Conservation (phyloP, 192 early-diverging fungal species). For the Oehlia diaphana region DNA sequence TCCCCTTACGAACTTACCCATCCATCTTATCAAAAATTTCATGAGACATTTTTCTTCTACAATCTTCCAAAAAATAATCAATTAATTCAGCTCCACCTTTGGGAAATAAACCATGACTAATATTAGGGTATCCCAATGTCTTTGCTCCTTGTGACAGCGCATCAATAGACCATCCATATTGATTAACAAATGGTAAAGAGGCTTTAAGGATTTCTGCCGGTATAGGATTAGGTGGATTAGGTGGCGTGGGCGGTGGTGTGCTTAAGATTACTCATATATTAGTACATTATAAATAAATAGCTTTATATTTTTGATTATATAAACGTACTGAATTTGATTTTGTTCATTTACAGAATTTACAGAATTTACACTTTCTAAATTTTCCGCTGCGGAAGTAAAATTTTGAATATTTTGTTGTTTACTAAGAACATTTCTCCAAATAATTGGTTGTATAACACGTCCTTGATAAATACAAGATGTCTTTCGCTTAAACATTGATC, state of each 20-base stretch:
- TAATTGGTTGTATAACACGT: not conserved
- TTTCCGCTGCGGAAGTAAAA: not conserved
- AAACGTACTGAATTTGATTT: not conserved
- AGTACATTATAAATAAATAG: not conserved
- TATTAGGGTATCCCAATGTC: conserved; percentile 67
- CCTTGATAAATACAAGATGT: not conserved
- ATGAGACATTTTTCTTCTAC: conserved; percentile 53
- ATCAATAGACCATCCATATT: conserved; percentile 74
- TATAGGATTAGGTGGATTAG: conserved; percentile 5
- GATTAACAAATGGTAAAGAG: conserved; percentile 66
- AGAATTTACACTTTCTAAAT: not conserved
- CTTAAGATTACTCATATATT: not conserved
- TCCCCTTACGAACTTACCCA: conserved; percentile 33
- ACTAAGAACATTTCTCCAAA: not conserved
- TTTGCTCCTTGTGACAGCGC: conserved; percentile 64
- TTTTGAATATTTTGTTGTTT: not conserved
- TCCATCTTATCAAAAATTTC: conserved; percentile 67
- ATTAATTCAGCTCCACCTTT: conserved; percentile 70
- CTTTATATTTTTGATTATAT: not conserved
- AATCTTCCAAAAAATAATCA: conserved; percentile 71
- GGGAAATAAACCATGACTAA: conserved; percentile 68
- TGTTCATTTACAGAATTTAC: not conserved
- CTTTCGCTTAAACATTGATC: not conserved
- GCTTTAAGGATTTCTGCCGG: conserved; percentile 56
- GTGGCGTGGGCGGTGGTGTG: not conserved